phyloP scores from a whole-genome alignment of 2,329 filamentous ascomycete genomes.

The Phaeosphaeria sp. region DNA sequence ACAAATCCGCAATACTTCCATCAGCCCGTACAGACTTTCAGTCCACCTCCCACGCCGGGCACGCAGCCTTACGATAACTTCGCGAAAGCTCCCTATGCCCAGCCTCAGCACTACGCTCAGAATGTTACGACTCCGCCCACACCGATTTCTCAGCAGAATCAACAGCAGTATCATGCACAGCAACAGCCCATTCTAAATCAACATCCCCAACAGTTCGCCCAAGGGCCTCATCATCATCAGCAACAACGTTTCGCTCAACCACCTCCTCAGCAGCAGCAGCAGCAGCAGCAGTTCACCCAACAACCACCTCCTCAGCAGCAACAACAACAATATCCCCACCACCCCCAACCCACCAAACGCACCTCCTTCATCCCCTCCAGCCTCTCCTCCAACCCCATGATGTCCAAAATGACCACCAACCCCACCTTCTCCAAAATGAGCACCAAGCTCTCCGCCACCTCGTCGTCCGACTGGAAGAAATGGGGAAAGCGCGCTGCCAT shows the following conservation, averaged over 20 bases:
- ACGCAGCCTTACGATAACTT: neutral
- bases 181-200: too few relatives aligned
- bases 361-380: constrained; percentile 1
- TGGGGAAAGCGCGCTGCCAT: constrained; percentile 14
- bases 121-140: too few relatives aligned
- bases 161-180: too few relatives aligned
- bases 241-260: neutral
- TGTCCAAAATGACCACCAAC: neutral
- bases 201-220: too few relatives aligned
- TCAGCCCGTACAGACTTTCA: neutral
- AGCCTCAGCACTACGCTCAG: neutral
- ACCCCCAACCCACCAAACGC: neutral
- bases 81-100: neutral
- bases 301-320: neutral
- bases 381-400: constrained; percentile 9
- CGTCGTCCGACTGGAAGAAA: constrained; percentile 14
- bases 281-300: neutral
- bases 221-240: neutral
- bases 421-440: constrained; percentile 12
- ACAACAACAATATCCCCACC: neutral
- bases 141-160: neutral
- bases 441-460: constrained; percentile 3
- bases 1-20: neutral
- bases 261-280: neutral
- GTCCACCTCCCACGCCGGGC: neutral